Base-by-base conservation (phyloP, 2,329 filamentous ascomycete genomes). In the Stagonosporopsis tanaceti region DNA sequence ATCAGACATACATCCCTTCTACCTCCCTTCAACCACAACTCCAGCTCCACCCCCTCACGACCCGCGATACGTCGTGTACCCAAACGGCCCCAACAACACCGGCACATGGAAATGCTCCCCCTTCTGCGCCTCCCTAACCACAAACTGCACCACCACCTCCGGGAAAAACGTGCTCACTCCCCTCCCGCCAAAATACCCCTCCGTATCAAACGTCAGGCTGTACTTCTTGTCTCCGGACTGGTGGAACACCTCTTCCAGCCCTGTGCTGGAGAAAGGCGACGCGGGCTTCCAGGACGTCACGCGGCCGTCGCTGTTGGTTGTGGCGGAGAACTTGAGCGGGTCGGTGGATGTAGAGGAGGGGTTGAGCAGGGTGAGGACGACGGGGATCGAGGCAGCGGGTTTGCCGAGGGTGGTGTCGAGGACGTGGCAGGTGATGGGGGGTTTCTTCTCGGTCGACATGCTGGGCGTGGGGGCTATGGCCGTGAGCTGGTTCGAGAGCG, bases 371-470 rank as follows among this genome's bases (percentile, higher is more conserved):
- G 87, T 78, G 22, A 93, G 85, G 52, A 84, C 86, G 55, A 93
- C 90, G 63, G 83, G 82, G 68, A 95, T 85, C 61, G 82, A 81
- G 54, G 82, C 77, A 15, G 86, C 91, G 22, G 91, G 91, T 55
- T 83, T 84, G 70, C 91, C 91, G 60, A 84, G 80, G n/a, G 87
- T 85, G 11, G 91, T 94, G 82, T 95, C 90, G 75, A 95, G 90
- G 76, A 93, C 86, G 81, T 95, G 91, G 81, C 91, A 94, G 76
- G 91, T 94, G 71, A 95, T 94, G 72, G 86, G 86, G 65, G 74
- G 81, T 57, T 70, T 73, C 42, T 50, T 53, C 9, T 65, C 60
- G 22, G 67, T 60, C 1, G 67, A 48, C 61, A 65, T 72, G 20
- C 51, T 30, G 7, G 59, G 25, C 15, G 57, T 44, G 27, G 60